phyloP scores from a whole-genome alignment of 2,329 filamentous ascomycete species.

The Tolypocladium ophioglossoides region DNA sequence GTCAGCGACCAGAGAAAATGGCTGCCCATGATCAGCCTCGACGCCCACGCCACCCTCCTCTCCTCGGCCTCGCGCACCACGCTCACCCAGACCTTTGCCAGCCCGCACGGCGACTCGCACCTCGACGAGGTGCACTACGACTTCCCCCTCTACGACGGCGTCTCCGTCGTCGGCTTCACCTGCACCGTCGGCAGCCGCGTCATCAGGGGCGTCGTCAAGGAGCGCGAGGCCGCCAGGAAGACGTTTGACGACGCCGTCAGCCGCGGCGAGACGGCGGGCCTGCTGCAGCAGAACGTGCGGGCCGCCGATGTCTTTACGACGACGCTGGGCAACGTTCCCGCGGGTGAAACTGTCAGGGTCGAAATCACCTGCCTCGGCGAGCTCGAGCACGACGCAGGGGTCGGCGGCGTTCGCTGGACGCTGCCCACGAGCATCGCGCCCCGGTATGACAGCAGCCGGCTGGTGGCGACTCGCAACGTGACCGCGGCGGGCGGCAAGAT shows the following conservation, averaged over 20 bases:
- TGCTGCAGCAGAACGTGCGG: constrained; percentile 51
- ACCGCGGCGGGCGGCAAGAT: constrained; percentile 7
- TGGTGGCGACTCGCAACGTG: neutral
- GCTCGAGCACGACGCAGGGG: constrained; percentile 59
- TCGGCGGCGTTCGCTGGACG: constrained; percentile 58
- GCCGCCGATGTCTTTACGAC: constrained; percentile 59
- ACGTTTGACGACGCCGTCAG: constrained; percentile 49
- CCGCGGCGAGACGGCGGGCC: constrained; percentile 49
- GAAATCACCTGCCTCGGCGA: constrained; percentile 59
- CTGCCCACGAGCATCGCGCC: constrained; percentile 59
- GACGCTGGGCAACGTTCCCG: constrained; percentile 56
- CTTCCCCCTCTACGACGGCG: constrained; percentile 64
- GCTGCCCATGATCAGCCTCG: constrained; percentile 47
- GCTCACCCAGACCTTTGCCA: constrained; percentile 49
- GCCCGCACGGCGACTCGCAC: constrained; percentile 28
- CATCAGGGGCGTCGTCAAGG: constrained; percentile 56
- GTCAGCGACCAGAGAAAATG: constrained; percentile 21
- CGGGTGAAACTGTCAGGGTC: constrained; percentile 43
- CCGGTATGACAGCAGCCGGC: constrained; percentile 40
- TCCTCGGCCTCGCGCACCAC: constrained; percentile 38
- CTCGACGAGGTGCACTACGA: constrained; percentile 47
- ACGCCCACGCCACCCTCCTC: constrained; percentile 50
- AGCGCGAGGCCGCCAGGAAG: constrained; percentile 48
- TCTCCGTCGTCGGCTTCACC: constrained; percentile 57
- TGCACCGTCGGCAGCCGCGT: constrained; percentile 51